These are phyloP conservation scores for Hypoxylon cercidicola DNA, from an alignment of 495 filamentous ascomycete genomes.

Conservation along the genomic window DNA sequence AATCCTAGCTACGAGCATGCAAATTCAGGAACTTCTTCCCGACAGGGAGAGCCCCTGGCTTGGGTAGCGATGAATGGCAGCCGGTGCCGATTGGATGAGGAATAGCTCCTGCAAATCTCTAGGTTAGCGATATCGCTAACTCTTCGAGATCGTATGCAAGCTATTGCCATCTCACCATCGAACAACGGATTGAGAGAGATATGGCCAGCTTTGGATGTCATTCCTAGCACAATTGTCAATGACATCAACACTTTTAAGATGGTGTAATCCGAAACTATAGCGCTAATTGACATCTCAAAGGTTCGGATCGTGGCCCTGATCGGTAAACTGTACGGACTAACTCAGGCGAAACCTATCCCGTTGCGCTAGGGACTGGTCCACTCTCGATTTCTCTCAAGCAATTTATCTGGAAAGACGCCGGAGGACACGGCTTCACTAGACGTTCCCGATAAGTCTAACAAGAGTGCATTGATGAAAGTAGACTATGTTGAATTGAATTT, in stretches of 20 bases:
- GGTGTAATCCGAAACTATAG: not conserved
- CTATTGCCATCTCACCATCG: constrained; percentile 15
- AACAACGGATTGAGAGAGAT: constrained; percentile 6
- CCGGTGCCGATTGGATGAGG: not conserved
- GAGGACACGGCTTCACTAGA: too few relatives aligned
- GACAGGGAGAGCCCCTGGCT: not conserved
- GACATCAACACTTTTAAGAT: constrained; percentile 26
- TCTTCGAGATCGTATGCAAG: constrained; percentile 2
- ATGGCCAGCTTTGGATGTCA: not conserved
- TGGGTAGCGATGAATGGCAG: not conserved
- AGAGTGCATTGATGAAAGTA: not conserved
- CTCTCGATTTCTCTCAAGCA: too few relatives aligned
- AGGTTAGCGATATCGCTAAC: constrained; percentile 16
- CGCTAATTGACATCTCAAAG: not conserved
- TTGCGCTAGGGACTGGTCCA: too few relatives aligned
- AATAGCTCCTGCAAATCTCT: constrained; percentile 13
- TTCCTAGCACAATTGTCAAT: constrained; percentile 2
- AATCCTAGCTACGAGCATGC: constrained; percentile 2
- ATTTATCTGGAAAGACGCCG: too few relatives aligned
- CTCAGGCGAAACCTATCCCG: too few relatives aligned
- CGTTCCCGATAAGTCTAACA: too few relatives aligned
- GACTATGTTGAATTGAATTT: not conserved
- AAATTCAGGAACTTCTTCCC: constrained; percentile 10
- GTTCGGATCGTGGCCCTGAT: too few relatives aligned
- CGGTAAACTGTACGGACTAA: not conserved